Conservation (phyloP, 495 filamentous ascomycete species). For the Penicillium crystallinum region DNA sequence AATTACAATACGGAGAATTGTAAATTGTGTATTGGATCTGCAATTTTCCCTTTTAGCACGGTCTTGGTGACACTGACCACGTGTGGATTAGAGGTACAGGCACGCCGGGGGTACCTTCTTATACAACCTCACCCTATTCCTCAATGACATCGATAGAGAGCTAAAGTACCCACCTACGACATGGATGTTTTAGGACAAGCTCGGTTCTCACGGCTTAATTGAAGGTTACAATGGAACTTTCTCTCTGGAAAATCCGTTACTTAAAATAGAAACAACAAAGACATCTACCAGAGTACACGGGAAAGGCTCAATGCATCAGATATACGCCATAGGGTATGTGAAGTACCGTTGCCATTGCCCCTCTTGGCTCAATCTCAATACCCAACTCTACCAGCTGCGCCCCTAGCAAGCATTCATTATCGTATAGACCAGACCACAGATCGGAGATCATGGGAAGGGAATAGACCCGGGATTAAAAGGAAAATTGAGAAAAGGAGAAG, state of each 20-base stretch:
- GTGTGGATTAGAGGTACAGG: slow-evolving; percentile 1
- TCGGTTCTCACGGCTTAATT: too few species aligned
- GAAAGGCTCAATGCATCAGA: slow-evolving; percentile 1
- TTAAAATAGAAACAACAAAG: slow-evolving; percentile 4
- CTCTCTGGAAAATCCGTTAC: slow-evolving; percentile 2
- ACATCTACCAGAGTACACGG: slow-evolving; percentile 12
- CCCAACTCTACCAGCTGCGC: slow-evolving; percentile 1
- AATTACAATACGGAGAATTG: slow-evolving; percentile 2
- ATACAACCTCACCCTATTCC: neutral
- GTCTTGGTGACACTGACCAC: neutral
- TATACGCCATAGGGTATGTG: neutral
- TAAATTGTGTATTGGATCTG: neutral
- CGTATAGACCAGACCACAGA: neutral
- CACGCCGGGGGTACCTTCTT: neutral
- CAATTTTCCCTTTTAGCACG: slow-evolving; percentile 1
- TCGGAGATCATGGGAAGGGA: neutral
- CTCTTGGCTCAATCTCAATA: neutral
- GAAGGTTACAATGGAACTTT: too few species aligned
- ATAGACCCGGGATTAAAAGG: neutral
- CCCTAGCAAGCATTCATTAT: neutral
- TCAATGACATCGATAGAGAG: too few species aligned
- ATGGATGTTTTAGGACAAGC: neutral
- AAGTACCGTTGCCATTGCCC: neutral
- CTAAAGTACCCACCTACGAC: neutral
- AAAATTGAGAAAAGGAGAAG: neutral